These are phyloP conservation scores for Vitis hybrid DNA, from an alignment of 177 flowering plant species.

Conservation along the genomic window DNA sequence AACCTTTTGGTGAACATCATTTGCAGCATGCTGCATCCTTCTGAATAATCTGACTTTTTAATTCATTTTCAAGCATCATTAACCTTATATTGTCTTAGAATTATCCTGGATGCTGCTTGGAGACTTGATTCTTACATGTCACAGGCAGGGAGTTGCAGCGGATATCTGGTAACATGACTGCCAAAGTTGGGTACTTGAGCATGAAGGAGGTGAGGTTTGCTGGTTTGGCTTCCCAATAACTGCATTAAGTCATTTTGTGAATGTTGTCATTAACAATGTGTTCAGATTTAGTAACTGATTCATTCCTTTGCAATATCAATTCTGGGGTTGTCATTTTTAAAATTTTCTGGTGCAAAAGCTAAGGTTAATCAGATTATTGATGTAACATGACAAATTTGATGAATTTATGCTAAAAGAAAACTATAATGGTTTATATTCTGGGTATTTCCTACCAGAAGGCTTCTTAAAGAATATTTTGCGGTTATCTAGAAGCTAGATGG, in stretches of 20 bases:
- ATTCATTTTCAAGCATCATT: background rate
- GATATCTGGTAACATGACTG: slow-evolving; percentile 66
- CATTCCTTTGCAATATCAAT: background rate
- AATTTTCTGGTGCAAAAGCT: background rate
- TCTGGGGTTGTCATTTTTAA: background rate
- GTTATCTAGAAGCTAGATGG: no score
- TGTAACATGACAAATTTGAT: no score
- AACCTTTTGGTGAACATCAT: background rate
- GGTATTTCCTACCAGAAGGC: no score
- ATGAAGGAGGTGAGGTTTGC: slow-evolving; percentile 61
- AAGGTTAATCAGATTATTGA: no score
- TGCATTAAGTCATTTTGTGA: no score
- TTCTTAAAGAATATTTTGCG: no score
- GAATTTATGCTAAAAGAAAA: no score
- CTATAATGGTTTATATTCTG: no score
- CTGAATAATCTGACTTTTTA: background rate
- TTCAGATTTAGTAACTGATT: background rate
- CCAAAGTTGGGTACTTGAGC: slow-evolving; percentile 76
- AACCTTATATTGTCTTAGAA: background rate
- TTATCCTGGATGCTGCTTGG: slow-evolving; percentile 27
- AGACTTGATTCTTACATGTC: slow-evolving; percentile 48
- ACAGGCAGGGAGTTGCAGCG: slow-evolving; percentile 99
- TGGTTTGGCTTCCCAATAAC: background rate
- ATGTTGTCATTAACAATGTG: background rate
- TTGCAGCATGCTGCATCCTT: background rate